phyloP scores from a whole-genome alignment of 2,329 filamentous ascomycete genomes.

The Sporothrix variecibatus region DNA sequence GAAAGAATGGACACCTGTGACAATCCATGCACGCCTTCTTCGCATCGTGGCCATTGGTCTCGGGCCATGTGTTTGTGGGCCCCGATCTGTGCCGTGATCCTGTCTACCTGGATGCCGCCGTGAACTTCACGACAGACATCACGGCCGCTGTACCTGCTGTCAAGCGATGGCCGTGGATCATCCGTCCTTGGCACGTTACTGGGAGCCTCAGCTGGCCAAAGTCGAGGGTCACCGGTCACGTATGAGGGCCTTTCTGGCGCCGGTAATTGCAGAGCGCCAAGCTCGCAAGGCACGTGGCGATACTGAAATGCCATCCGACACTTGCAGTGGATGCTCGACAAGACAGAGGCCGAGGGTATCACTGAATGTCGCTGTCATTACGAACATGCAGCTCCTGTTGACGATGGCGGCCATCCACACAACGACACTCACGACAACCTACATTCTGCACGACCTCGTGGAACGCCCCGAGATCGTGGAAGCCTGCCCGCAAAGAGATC shows the following conservation, averaged over 20 bases:
- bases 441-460: slow-evolving; percentile 50
- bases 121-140: not conserved
- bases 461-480: not conserved
- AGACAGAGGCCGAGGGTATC: not conserved
- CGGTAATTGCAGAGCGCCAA: not conserved
- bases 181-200: not conserved
- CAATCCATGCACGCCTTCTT: not conserved
- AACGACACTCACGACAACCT: slow-evolving; percentile 36
- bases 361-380: not conserved
- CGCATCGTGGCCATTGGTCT: not conserved
- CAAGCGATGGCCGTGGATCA: not conserved
- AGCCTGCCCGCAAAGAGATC: not conserved
- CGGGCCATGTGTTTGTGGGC: not conserved
- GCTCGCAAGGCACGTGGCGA: slow-evolving; percentile 1
- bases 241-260: not conserved
- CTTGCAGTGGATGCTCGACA: not conserved
- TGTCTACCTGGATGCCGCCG: not conserved
- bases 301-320: not conserved
- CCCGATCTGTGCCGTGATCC: not conserved
- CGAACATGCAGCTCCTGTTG: not conserved
- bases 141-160: not conserved
- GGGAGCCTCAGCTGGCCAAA: not conserved
- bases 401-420: not conserved
- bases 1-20: not conserved
- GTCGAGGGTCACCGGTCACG: not conserved